These are phyloP conservation scores for Cadophora malorum DNA, from an alignment of 2,329 filamentous ascomycete genomes.

Conservation along the genomic window DNA sequence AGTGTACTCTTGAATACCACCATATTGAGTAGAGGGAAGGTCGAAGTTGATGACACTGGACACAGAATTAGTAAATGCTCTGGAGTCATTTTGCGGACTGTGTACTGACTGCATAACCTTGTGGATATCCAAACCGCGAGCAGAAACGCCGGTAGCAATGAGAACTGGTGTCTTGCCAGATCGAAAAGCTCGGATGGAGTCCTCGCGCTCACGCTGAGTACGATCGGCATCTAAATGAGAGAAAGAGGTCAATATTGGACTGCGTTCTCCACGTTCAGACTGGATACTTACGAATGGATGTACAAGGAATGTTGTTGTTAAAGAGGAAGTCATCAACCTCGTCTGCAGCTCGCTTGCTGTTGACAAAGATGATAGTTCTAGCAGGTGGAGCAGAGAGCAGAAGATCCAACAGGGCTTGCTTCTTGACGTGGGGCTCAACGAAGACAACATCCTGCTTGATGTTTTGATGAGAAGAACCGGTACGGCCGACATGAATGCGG, in stretches of 20 bases:
- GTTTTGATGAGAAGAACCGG: slow-evolving; percentile 82
- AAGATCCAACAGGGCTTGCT: slow-evolving; percentile 72
- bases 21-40: slow-evolving; percentile 73
- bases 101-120: slow-evolving; percentile 73
- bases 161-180: slow-evolving; percentile 77
- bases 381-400: slow-evolving; percentile 72
- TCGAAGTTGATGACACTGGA: slow-evolving; percentile 85
- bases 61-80: not conserved
- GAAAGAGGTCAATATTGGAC: not conserved
- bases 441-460: slow-evolving; percentile 80
- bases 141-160: slow-evolving; percentile 84
- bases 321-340: slow-evolving; percentile 87
- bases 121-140: slow-evolving; percentile 86
- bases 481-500: slow-evolving; percentile 84
- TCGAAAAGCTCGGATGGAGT: slow-evolving; percentile 86
- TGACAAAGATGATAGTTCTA: slow-evolving; percentile 90
- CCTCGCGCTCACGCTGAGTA: slow-evolving; percentile 89
- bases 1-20: slow-evolving; percentile 92
- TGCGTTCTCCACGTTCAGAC: not conserved
- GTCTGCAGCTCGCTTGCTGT: slow-evolving; percentile 79
- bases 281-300: slow-evolving; percentile 75
- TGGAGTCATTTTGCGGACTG: not conserved
- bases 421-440: slow-evolving; percentile 71
- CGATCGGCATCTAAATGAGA: slow-evolving; percentile 61
- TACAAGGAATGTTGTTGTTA: slow-evolving; percentile 79